A percentile compares a stretch with the other conserved stretches of the same genome.
Conservation (phyloP, 345 rosid species). For the Ceriops zippeliana region DNA sequence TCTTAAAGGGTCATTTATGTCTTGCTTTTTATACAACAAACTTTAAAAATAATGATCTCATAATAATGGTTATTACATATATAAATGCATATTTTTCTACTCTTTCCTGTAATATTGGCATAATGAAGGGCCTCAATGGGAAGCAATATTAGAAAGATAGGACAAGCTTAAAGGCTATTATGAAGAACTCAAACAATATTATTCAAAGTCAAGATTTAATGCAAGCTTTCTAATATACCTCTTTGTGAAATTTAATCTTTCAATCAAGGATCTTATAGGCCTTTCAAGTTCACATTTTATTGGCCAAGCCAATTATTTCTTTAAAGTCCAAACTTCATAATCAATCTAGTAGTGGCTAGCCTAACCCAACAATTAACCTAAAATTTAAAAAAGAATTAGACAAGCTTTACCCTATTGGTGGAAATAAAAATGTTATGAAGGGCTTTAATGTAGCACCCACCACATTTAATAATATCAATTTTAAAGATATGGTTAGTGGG, state of each 20-base stretch:
- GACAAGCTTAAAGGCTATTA: slow-evolving; percentile 78
- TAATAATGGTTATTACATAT: too few species aligned
- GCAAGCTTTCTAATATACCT: slow-evolving; percentile 61
- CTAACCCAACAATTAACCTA: slow-evolving; percentile 65
- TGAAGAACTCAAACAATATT: slow-evolving; percentile 52
- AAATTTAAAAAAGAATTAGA: slow-evolving; percentile 43
- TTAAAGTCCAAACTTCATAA: slow-evolving; percentile 76
- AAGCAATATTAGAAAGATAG: slow-evolving; percentile 66
- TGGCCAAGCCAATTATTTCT: slow-evolving; percentile 81
- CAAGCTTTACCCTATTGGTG: slow-evolving; percentile 64
- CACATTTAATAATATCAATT: slow-evolving; percentile 65
- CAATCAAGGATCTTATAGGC: slow-evolving; percentile 71
- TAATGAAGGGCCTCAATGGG: slow-evolving; percentile 89
- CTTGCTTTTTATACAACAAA: background rate
- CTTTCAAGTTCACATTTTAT: slow-evolving; percentile 94
- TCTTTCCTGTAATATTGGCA: background rate
- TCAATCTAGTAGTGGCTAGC: slow-evolving; percentile 66
- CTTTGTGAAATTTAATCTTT: slow-evolving; percentile 56
- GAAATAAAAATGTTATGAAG: slow-evolving; percentile 62
- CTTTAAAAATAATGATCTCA: too few species aligned
- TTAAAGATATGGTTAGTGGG: slow-evolving; percentile 73
- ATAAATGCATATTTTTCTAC: too few species aligned
- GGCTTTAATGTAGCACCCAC: slow-evolving; percentile 66
- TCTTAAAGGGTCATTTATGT: too few species aligned
- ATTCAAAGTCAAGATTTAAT: slow-evolving; percentile 86